Percentiles rank a stretch among this genome's conserved stretches.
Evolutionary conservation across 805 yeast species (phyloP).

Genomic region (Cyberlindnera maritima): DNA sequence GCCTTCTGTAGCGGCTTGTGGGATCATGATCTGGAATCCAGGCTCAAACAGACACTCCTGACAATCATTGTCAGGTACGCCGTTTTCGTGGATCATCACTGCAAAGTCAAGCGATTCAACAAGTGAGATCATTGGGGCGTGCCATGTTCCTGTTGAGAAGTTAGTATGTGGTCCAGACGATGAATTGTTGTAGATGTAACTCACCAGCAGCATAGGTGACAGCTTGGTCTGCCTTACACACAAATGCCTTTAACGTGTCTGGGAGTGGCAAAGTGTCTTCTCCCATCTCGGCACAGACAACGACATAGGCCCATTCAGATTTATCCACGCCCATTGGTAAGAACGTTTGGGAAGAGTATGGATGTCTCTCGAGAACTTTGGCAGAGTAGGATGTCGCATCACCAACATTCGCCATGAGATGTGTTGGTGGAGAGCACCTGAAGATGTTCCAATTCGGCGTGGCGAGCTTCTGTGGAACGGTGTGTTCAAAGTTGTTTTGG

Average conservation of each 20-base stretch:
- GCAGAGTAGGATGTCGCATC: conserved; percentile 18
- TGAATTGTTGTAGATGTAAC: conserved; percentile 4
- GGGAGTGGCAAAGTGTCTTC: conserved; percentile 57
- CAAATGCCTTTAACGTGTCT: conserved; percentile 59
- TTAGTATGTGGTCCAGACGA: conserved; percentile 4
- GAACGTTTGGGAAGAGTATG: conserved; percentile 84
- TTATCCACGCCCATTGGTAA: conserved; percentile 81
- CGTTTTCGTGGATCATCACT: conserved; percentile 85
- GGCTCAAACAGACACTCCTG: conserved; percentile 74
- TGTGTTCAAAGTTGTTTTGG: conserved; percentile 44
- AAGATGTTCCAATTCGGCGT: conserved; percentile 80
- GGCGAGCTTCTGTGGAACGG: conserved; percentile 47
- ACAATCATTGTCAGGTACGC: conserved; percentile 74
- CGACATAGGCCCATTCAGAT: conserved; percentile 56
- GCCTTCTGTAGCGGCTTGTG: conserved; percentile 5
- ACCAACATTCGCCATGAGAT: conserved; percentile 32
- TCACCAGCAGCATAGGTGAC: conserved; percentile 73
- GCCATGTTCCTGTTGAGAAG: conserved; percentile 65
- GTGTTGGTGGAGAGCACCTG: conserved; percentile 75
- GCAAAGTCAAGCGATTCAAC: conserved; percentile 74
- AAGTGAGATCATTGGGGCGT: conserved; percentile 92
- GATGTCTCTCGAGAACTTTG: conserved; percentile 86
- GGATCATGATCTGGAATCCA: conserved; percentile 39
- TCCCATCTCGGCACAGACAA: conserved; percentile 67
- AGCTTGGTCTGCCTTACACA: conserved; percentile 80